Conservation (phyloP, 2,329 filamentous ascomycete genomes). For the Aspergillus sp. region DNA sequence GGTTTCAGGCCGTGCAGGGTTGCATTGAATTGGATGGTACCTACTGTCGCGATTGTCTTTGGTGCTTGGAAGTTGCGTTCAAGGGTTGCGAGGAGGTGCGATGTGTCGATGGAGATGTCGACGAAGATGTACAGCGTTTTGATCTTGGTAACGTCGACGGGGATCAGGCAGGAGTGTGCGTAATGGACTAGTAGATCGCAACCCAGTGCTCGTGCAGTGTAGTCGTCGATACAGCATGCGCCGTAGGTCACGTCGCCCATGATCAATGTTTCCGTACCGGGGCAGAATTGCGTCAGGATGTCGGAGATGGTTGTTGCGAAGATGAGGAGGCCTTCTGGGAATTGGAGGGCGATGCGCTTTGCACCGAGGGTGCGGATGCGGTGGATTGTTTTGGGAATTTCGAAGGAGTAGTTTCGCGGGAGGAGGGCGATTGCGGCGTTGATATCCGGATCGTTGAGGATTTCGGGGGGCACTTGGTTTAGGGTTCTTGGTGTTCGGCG, state of each 20-base stretch:
- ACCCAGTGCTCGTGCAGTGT: constrained; percentile 85
- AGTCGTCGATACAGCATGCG: constrained; percentile 97
- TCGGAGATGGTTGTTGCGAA: constrained; percentile 98
- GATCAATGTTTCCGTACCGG: constrained; percentile 84
- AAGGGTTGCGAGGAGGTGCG: constrained; percentile 77
- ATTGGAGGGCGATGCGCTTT: constrained; percentile 85
- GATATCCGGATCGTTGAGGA: constrained; percentile 75
- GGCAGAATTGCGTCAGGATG: constrained; percentile 90
- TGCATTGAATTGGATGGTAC: constrained; percentile 97
- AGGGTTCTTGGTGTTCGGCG: constrained; percentile 70
- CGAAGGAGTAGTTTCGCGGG: constrained; percentile 95
- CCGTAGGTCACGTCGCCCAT: constrained; percentile 99
- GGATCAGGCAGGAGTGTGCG: constrained; percentile 92
- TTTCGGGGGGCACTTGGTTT: constrained; percentile 83
- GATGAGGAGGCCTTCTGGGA: constrained; percentile 88
- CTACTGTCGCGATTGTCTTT: constrained; percentile 86
- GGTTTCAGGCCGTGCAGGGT: constrained; percentile 81
- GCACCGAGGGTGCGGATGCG: constrained; percentile 74
- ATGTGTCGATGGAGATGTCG: constrained; percentile 89
- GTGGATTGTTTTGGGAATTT: constrained; percentile 97
- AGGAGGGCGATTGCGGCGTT: constrained; percentile 81
- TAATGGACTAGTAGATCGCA: constrained; percentile 96
- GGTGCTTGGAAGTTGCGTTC: constrained; percentile 79
- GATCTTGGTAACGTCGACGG: constrained; percentile 92
- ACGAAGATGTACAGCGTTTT: constrained; percentile 98